Base-by-base conservation (phyloP, 192 early-diverging fungal genomes). In the Umbelopsis vinacea region DNA sequence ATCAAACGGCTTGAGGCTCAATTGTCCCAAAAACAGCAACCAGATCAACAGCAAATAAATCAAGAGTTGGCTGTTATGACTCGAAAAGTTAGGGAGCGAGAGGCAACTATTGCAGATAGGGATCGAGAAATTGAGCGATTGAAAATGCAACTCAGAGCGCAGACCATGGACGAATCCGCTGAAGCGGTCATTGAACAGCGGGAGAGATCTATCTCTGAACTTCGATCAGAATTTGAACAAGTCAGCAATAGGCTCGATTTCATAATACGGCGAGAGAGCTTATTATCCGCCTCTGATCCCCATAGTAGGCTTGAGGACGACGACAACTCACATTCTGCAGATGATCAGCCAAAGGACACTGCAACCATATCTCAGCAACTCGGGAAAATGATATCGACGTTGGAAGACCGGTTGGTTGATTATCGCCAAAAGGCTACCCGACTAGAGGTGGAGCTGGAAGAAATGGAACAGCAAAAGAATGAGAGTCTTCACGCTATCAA, bases 1-100 rank as follows among this genome's bases (percentile, higher is more conserved):
- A 73, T 88, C 17, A 75, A 77, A 21, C 74, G 80, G 33, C 48
- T 85, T 0, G 83, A 88, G 57, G 82, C 80, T 19, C 72, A 83
- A 43, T 76, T 76, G 52, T 46, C 73, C 19, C 38, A 55, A 37
- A 37, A 29, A 19, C 52, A 53, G 14, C 52, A 57, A 22, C 45
- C 55, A 26, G 54, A 54, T 26, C 54, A 45, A 2, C 71, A 63
- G 19, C 14, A 35, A 0, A 29, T 72, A 2, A 60, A 72, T 21
- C 23, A 52, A 22, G 45, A 72, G 54, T 23, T 72, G 50, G 45
- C 40, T 10, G 11, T 33, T 11, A 33, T 72, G 50, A 21, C 52
- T 26, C 37, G 26, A 19, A 43, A 50, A 21, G 9, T 70, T 24
- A 10, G 50, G 22, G 52, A 68, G 26, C 33, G 45, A 50, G 67